Conservation (phyloP, 2,329 filamentous ascomycete genomes). For the Hypomyces rosellus region DNA sequence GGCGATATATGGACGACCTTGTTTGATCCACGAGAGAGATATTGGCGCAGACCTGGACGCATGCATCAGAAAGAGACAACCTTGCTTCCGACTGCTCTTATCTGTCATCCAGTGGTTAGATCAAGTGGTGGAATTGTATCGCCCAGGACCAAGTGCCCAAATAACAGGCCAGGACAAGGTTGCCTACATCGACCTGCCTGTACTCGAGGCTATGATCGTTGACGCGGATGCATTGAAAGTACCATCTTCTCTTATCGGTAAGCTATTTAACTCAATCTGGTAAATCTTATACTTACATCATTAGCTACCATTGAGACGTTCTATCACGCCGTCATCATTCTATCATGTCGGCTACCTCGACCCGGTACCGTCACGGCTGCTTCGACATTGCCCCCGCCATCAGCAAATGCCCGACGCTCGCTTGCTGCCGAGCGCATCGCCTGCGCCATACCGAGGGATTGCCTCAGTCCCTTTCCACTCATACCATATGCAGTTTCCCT, state of each 20-base stretch:
- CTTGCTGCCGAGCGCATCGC: constrained; percentile 53
- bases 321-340: constrained; percentile 58
- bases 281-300: background rate
- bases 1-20: constrained; percentile 53
- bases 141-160: constrained; percentile 41
- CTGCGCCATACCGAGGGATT: constrained; percentile 46
- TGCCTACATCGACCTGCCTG: constrained; percentile 46
- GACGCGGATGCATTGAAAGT: constrained; percentile 46
- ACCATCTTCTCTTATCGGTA: constrained; percentile 44
- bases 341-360: constrained; percentile 51
- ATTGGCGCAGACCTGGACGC: constrained; percentile 47
- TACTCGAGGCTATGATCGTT: constrained; percentile 52
- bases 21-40: constrained; percentile 55
- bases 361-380: constrained; percentile 33
- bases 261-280: constrained; percentile 12
- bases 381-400: constrained; percentile 39
- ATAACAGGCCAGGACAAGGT: constrained; percentile 36
- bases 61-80: constrained; percentile 44
- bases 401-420: constrained; percentile 50
- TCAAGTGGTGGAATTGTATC: constrained; percentile 53
- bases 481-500: constrained; percentile 57
- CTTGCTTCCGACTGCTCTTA: constrained; percentile 52
- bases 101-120: constrained; percentile 50
- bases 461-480: constrained; percentile 49
- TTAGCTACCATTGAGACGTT: constrained; percentile 55